Conservation (phyloP, 495 filamentous ascomycete genomes). For the Tetracladium setigerum region DNA sequence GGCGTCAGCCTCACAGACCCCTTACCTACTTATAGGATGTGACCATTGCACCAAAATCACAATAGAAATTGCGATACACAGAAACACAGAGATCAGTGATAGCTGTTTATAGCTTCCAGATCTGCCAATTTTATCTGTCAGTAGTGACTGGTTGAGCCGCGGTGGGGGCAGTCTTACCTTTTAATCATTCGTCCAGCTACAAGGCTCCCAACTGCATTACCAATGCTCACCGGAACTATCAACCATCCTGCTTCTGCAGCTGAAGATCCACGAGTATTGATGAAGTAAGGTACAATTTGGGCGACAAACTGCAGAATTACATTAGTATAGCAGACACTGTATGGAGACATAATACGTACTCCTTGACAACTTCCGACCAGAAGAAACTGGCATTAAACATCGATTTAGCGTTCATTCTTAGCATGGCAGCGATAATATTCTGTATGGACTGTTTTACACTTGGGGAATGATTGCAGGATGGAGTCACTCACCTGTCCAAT, state of each 20-base stretch:
- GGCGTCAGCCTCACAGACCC: too few relatives aligned
- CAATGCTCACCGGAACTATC: slow-evolving; percentile 55
- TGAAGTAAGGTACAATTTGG: slow-evolving; percentile 59
- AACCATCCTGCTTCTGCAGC: slow-evolving; percentile 51
- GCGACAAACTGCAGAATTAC: slow-evolving; percentile 38
- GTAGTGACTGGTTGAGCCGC: not conserved
- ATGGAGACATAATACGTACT: slow-evolving; percentile 30
- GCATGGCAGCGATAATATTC: too few relatives aligned
- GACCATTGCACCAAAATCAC: slow-evolving; percentile 27
- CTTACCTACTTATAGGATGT: slow-evolving; percentile 10
- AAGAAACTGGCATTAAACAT: slow-evolving; percentile 45
- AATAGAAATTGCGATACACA: slow-evolving; percentile 14
- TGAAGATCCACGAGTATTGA: slow-evolving; percentile 48
- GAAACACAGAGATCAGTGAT: slow-evolving; percentile 12
- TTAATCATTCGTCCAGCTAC: slow-evolving; percentile 28
- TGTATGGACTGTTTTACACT: too few relatives aligned
- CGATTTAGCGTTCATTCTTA: slow-evolving; percentile 27
- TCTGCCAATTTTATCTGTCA: slow-evolving; percentile 15
- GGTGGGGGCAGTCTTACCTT: slow-evolving; percentile 16
- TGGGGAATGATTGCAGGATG: slow-evolving; percentile 49
- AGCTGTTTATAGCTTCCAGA: slow-evolving; percentile 23
- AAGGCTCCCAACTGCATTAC: slow-evolving; percentile 57
- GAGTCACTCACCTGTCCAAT: slow-evolving; percentile 45
- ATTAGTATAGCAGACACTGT: slow-evolving; percentile 3
- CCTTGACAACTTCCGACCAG: slow-evolving; percentile 50